Base-by-base conservation (phyloP, 106 monocot species). In the Alisma plantagoaquatica region DNA sequence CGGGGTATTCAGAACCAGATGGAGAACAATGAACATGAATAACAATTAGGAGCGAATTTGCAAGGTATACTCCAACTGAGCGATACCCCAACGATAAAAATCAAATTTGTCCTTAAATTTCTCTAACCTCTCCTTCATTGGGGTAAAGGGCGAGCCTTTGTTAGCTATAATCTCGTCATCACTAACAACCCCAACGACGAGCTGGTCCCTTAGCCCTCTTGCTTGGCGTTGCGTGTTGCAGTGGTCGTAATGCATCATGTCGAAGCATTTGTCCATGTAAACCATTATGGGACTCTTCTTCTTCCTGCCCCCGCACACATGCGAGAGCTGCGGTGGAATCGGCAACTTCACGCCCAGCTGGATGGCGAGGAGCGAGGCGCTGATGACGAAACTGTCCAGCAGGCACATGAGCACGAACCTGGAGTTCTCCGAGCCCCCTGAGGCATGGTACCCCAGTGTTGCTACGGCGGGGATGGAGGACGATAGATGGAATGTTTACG, bases 61-160 rank as follows among this genome's bases (percentile, higher is more conserved):
- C n/a, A n/a, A n/a, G n/a, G n/a, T n/a, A n/a, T n/a, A n/a, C n/a
- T n/a, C n/a, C n/a, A n/a, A n/a, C n/a, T n/a, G n/a, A n/a, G n/a
- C n/a, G n/a, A n/a, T n/a, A n/a, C n/a, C n/a, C n/a, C n/a, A n/a
- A n/a, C n/a, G n/a, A n/a, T n/a, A n/a, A n/a, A n/a, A n/a, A n/a
- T n/a, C n/a, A n/a, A n/a, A n/a, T n/a, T n/a, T n/a, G n/a, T n/a
- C n/a, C n/a, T n/a, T n/a, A n/a, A n/a, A n/a, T n/a, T n/a, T n/a
- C n/a, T n/a, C n/a, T n/a, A n/a, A 87, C 87, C 87, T 87, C 73
- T 87, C 87, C 29, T 82, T 74, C 78, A 87, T 78, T 60, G 87
- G 75, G 23, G 75, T 59, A 24, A 87, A 81, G 54, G 87, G 87
- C 25, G 87, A 82, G 0, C 87, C 87, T 60, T 87, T 87, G 75